Conservation (phyloP, 768 basidiomycete genomes). For the Tubosaeta sp. region DNA sequence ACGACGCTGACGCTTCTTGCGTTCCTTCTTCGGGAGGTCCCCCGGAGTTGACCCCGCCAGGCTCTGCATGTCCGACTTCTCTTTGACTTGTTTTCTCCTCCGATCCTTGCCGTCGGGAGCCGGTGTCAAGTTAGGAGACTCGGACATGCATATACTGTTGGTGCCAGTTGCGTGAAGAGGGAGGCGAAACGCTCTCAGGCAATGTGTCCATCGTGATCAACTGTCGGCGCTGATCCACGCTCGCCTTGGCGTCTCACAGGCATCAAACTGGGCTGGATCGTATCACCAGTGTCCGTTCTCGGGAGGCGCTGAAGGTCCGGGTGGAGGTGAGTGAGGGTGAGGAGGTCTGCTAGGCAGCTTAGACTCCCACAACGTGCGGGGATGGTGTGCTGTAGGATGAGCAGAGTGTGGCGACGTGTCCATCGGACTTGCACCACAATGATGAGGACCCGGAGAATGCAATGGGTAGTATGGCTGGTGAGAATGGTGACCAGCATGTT, state of each 20-base stretch:
- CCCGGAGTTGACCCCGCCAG: slow-evolving; percentile 9
- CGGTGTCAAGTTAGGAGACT: too few relatives aligned
- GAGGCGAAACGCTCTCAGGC: slow-evolving; percentile 36
- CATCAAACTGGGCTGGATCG: slow-evolving; percentile 54
- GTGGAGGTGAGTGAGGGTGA: slow-evolving; percentile 24
- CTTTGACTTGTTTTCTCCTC: too few relatives aligned
- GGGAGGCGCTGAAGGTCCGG: slow-evolving; percentile 34
- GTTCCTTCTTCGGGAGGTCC: slow-evolving; percentile 54
- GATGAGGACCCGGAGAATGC: slow-evolving; percentile 36
- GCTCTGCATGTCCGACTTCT: too few relatives aligned
- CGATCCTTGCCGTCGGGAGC: too few relatives aligned
- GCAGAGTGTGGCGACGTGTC: slow-evolving; percentile 58
- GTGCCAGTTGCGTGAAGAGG: slow-evolving; percentile 29
- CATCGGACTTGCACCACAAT: slow-evolving; percentile 46
- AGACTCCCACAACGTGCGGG: slow-evolving; percentile 56
- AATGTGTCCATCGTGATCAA: slow-evolving; percentile 42
- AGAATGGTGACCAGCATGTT: too few relatives aligned
- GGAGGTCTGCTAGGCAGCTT: slow-evolving; percentile 38
- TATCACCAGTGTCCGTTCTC: slow-evolving; percentile 54
- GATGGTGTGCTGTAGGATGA: slow-evolving; percentile 35
- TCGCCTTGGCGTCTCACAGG: too few relatives aligned
- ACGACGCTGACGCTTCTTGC: slow-evolving; percentile 44
- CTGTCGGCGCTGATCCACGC: slow-evolving; percentile 32
- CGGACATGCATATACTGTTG: neutral
- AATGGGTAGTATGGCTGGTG: too few relatives aligned